A percentile compares a stretch with the other conserved stretches of the same genome.
phyloP scores from a whole-genome alignment of 371 early-diverging fungal species.

The Mucor velutinosus region DNA sequence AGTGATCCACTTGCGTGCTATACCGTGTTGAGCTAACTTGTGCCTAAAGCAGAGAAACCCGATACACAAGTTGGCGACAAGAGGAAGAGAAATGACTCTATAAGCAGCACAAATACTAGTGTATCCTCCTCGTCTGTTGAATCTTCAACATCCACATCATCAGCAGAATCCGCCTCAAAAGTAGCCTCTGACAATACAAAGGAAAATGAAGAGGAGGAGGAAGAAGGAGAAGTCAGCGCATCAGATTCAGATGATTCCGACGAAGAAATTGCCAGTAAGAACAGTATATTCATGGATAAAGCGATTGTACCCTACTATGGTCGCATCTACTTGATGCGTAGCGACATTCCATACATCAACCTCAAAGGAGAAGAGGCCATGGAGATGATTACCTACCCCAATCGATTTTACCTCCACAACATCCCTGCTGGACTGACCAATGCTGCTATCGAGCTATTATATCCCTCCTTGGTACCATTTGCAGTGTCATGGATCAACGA shows the following conservation, averaged over 20 bases:
- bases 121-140: neutral
- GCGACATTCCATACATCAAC: constrained; percentile 50
- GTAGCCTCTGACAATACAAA: neutral
- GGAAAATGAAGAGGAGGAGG: constrained; percentile 7
- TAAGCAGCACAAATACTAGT: neutral
- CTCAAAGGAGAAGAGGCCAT: constrained; percentile 41
- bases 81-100: constrained; percentile 9
- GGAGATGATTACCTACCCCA: constrained; percentile 35
- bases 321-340: constrained; percentile 50
- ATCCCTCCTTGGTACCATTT: constrained; percentile 41
- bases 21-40: neutral
- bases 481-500: constrained; percentile 48
- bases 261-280: constrained; percentile 18
- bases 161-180: neutral
- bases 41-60: neutral
- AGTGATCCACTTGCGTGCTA: neutral
- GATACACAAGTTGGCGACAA: neutral
- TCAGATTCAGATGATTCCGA: constrained; percentile 21
- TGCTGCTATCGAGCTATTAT: constrained; percentile 44
- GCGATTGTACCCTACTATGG: constrained; percentile 44
- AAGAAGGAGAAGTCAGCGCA: constrained; percentile 7
- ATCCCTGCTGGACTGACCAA: constrained; percentile 42
- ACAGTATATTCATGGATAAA: constrained; percentile 21
- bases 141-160: neutral
- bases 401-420: constrained; percentile 45